Percentiles rank a stretch among this genome's conserved stretches.
These are phyloP conservation scores for Microglena sp. DNA, from an alignment of 139 green algal genomes.

Conservation along the genomic window DNA sequence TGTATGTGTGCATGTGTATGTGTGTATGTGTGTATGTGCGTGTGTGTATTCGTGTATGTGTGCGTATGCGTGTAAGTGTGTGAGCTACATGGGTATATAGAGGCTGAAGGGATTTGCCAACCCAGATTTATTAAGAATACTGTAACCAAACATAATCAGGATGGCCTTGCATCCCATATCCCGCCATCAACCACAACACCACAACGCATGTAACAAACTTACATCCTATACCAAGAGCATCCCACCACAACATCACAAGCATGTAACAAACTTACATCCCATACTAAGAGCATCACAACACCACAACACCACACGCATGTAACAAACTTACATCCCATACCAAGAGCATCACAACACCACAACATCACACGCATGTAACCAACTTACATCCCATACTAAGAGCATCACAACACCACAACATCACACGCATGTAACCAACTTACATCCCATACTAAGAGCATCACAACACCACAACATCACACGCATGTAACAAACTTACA, in stretches of 20 bases:
- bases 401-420: slow-evolving; percentile 49
- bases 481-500: slow-evolving; percentile 9
- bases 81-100: neutral
- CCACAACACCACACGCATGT: too few species aligned
- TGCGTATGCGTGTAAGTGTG: neutral
- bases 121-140: neutral
- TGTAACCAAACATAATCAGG: neutral
- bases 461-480: slow-evolving; percentile 43
- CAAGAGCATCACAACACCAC: slow-evolving; percentile 46
- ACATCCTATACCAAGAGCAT: slow-evolving; percentile 52
- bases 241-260: too few species aligned
- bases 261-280: slow-evolving; percentile 31
- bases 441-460: slow-evolving; percentile 55
- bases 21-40: neutral
- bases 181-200: neutral
- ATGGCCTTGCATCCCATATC: neutral
- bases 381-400: slow-evolving; percentile 48
- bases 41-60: neutral
- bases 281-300: slow-evolving; percentile 52
- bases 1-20: slow-evolving; percentile 3
- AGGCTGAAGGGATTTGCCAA: neutral
- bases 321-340: slow-evolving; percentile 44
- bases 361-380: neutral
- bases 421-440: neutral
- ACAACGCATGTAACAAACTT: neutral